Base-by-base conservation (phyloP, 768 basidiomycete species). In the Basidioascus undulatus region DNA sequence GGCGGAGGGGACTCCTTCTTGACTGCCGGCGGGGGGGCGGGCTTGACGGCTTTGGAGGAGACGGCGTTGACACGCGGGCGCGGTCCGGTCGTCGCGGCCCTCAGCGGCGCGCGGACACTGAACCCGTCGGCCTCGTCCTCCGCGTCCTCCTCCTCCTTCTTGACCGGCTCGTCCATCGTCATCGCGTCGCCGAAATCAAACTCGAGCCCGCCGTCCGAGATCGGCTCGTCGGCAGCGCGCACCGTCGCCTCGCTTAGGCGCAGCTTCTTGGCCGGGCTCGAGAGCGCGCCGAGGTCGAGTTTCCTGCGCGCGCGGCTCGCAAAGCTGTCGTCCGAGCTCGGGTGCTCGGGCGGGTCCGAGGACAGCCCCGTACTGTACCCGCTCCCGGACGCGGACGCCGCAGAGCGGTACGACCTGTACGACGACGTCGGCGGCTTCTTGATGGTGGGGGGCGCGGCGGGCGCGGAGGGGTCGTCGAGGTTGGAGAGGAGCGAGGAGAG, bases 401-500 rank as follows among this genome's bases (percentile, higher is more conserved):
- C n/a, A 11, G 20, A 35, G 34, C n/a, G n/a, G n/a, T n/a, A n/a
- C n/a, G n/a, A n/a, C n/a, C n/a, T n/a, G n/a, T n/a, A n/a, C n/a
- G n/a, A n/a, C n/a, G n/a, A n/a, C n/a, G n/a, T n/a, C n/a, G n/a
- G n/a, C n/a, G n/a, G n/a, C n/a, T n/a, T n/a, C n/a, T n/a, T n/a
- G n/a, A n/a, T n/a, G 18, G 10, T 35, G n/a, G 37, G 40, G 19
- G 48, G 26, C 1, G 49, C 19, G 3, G 60, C 52, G 5, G 60
- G 54, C 21, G 55, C 60, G 26, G 55, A 53, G 11, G 51, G n/a
- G n/a, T n/a, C 57, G 44, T 81, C 80, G 56, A 89, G 69, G 18
- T 62, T 68, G 8, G 73, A 76, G 9, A 98, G 61, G 1, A 98
- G 59, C 28, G 67, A 69, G 0, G 71, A 69, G 81, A 98, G 78